phyloP scores from a whole-genome alignment of 345 rosid species.

The Murraya paniculata region DNA sequence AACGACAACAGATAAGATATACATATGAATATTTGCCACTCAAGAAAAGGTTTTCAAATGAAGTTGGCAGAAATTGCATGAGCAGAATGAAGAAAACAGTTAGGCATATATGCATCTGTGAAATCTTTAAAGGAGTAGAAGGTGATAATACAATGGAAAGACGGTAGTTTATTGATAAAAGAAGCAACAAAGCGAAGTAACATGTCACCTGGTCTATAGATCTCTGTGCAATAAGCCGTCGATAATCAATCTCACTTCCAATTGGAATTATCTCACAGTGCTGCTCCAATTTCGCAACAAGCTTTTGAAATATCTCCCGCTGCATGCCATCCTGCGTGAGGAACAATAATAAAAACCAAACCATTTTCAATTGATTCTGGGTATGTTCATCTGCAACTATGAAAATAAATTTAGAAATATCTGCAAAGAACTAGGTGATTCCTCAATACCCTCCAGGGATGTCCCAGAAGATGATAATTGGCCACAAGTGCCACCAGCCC shows the following conservation, averaged over 20 bases:
- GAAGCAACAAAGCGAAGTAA: not conserved
- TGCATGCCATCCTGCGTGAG: slow-evolving; percentile 89
- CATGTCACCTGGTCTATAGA: slow-evolving; percentile 45
- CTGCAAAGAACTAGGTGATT: not conserved
- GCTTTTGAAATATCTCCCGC: slow-evolving; percentile 73
- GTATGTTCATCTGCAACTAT: not conserved
- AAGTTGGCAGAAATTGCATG: not conserved
- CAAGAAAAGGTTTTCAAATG: not conserved
- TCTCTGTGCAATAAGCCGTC: slow-evolving; percentile 66
- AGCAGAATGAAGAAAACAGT: not conserved
- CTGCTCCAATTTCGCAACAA: slow-evolving; percentile 60
- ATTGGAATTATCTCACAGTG: slow-evolving; percentile 74
- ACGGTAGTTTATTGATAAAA: not conserved
- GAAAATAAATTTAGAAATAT: not conserved
- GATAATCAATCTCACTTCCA: slow-evolving; percentile 87
- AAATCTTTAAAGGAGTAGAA: not conserved
- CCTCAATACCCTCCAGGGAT: not conserved
- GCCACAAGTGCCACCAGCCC: slow-evolving; percentile 2
- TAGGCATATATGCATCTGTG: not conserved
- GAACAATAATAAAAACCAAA: slow-evolving; percentile 8
- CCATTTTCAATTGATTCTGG: not conserved
- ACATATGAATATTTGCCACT: not conserved
- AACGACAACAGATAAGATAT: not conserved
- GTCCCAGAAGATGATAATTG: not conserved
- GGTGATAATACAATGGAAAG: not conserved